Percentiles rank a stretch among this genome's conserved stretches.
Evolutionary conservation across 805 yeast genomes (phyloP).

Genomic region (Candida caryicola): DNA sequence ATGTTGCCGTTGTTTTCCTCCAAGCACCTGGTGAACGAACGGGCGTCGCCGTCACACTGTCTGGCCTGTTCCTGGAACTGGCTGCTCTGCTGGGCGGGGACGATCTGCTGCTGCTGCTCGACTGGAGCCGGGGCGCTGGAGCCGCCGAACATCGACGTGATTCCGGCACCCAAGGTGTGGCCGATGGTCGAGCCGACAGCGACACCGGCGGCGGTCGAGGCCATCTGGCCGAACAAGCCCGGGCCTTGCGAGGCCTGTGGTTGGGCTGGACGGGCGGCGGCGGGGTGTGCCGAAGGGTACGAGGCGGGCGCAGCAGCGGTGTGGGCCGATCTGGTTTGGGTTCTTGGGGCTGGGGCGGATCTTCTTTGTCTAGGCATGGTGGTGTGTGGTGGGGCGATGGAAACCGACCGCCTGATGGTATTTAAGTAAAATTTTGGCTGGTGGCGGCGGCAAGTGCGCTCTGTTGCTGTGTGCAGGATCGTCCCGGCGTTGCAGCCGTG

Average conservation of each 20-base stretch:
- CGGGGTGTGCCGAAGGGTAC: conserved; percentile 48
- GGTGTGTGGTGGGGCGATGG: not conserved
- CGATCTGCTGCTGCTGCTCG: conserved; percentile 45
- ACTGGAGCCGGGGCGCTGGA: conserved; percentile 49
- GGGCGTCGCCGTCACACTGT: conserved; percentile 89
- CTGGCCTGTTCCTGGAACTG: conserved; percentile 42
- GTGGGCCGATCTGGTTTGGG: conserved; percentile 67
- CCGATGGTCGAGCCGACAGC: conserved; percentile 98
- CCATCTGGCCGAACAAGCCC: conserved; percentile 95
- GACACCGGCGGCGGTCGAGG: conserved; percentile 98
- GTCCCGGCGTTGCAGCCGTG: too few species aligned
- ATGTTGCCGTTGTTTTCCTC: conserved; percentile 92
- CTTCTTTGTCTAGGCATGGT: conserved; percentile 53
- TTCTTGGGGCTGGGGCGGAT: conserved; percentile 46
- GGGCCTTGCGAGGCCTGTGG: conserved; percentile 58
- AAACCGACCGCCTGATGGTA: not conserved
- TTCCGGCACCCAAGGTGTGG: conserved; percentile 94
- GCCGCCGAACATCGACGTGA: conserved; percentile 81
- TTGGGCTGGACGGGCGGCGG: conserved; percentile 21
- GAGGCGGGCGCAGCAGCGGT: conserved; percentile 64
- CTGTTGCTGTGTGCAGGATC: conserved; percentile 5
- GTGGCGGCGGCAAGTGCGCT: too few species aligned
- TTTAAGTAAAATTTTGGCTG: conserved; percentile 6
- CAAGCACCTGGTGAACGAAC: conserved; percentile 91
- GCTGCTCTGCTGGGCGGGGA: conserved; percentile 38